Evolutionary conservation across 352 stramenopile genomes (phyloP), one percentile per base, ranked within the genome.

Genomic region (Globisporangium irregulare): DNA sequence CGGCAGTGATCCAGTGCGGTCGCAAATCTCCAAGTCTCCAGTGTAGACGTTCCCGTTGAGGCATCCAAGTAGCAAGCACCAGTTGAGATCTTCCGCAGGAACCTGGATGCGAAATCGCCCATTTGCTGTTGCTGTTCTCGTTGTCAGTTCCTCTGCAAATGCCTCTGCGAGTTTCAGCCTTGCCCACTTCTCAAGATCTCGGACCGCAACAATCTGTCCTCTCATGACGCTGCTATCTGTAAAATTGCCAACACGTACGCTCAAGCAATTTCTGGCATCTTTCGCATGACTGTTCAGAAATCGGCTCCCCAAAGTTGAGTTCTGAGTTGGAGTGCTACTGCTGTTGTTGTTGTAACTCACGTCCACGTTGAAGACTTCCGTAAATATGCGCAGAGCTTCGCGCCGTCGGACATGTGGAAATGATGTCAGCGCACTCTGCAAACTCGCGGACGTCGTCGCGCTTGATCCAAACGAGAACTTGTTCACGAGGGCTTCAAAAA

Each of bases 1-100:
- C 59, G 74, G 55, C 9, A 81, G 56, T 1, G 74, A 81, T 15
- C 73, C 78, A 15, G 78, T 82, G 7, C 74, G 74, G 64, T 86
- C 78, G 67, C 69, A 79, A 57, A 84, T 64, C 41, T 82, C 62
- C 53, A 84, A 69, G n/a, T 82, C 70, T 10, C 76, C 78, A 38
- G 53, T 74, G n/a, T 73, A 58, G 3, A 77, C 54, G 56, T 77
- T 81, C 5, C 78, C 78, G 38, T 59, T 66, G 36, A 86, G 69
- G 18, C 62, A 70, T 29, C 74, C 78, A 18, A 82, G 24, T 0
- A 86, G 59, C 48, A 78, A 29, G 59, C 77, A 86, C 73, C 74
- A 80, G 24, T 75, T 53, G 22, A 86, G 66, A 46, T 65, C 67
- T 29, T 66, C 43, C 5, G 24, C 43, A n/a, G 43, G 56, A 34